Evolutionary conservation across 2,329 filamentous ascomycete species (phyloP).

Genomic region (Geosmithia putterillii): DNA sequence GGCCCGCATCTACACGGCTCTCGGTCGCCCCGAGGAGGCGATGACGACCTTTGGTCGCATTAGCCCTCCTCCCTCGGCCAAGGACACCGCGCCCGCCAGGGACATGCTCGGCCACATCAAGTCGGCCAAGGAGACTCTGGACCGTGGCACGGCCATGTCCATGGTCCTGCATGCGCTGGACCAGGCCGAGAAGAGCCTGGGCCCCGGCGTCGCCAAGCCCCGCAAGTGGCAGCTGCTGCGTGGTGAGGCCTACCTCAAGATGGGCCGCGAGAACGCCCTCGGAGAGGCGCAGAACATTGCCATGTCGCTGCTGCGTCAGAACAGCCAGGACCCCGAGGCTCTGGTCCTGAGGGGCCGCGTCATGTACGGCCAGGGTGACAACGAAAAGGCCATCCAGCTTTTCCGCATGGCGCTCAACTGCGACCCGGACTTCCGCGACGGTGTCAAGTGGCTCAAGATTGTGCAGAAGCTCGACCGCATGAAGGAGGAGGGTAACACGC

Average conservation of each 20-base stretch:
- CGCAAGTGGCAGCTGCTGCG: constrained; percentile 91
- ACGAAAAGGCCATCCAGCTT: constrained; percentile 85
- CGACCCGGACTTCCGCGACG: constrained; percentile 83
- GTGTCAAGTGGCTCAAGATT: constrained; percentile 76
- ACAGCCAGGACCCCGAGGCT: constrained; percentile 87
- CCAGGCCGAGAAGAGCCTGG: constrained; percentile 74
- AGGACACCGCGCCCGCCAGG: constrained; percentile 72
- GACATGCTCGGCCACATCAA: constrained; percentile 75
- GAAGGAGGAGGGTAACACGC: constrained; percentile 84
- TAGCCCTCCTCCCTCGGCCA: constrained; percentile 65
- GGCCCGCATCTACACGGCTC: constrained; percentile 76
- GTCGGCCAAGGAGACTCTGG: constrained; percentile 67
- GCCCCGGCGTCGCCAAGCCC: constrained; percentile 62
- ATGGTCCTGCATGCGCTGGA: constrained; percentile 90
- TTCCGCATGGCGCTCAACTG: constrained; percentile 82
- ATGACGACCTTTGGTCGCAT: constrained; percentile 73
- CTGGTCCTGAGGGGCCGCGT: constrained; percentile 79
- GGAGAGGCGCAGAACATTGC: constrained; percentile 89
- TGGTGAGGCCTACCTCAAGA: constrained; percentile 83
- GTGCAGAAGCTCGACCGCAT: constrained; percentile 87
- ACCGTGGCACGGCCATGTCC: constrained; percentile 66
- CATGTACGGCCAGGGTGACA: constrained; percentile 84
- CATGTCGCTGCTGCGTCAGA: constrained; percentile 73
- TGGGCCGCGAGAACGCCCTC: constrained; percentile 78
- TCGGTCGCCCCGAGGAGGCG: constrained; percentile 81